These are phyloP conservation scores for Hypoxylon sp. DNA, from an alignment of 2,329 filamentous ascomycete species.

Conservation along the genomic window DNA sequence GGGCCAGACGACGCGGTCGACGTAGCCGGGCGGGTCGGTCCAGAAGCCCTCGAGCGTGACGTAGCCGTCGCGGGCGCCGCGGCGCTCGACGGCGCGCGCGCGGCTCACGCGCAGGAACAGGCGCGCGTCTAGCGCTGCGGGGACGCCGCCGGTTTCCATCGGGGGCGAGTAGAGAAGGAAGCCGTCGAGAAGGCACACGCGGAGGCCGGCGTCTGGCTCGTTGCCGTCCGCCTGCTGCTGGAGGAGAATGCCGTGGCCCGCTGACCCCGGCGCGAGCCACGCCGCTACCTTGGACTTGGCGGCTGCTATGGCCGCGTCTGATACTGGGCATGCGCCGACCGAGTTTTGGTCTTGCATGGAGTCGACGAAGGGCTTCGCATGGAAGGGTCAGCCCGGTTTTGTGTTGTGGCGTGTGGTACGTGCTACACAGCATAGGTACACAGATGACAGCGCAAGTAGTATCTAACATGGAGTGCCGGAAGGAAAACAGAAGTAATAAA, in stretches of 20 bases:
- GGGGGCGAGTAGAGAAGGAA: constrained; percentile 79
- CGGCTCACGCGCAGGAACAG: constrained; percentile 79
- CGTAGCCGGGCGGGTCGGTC: constrained; percentile 92
- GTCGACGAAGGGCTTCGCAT: constrained; percentile 56
- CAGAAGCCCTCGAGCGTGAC: constrained; percentile 91
- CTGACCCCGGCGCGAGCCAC: constrained; percentile 55
- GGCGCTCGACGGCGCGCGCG: constrained; percentile 66
- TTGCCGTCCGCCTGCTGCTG: constrained; percentile 34
- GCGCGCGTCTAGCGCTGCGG: constrained; percentile 70
- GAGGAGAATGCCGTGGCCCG: constrained; percentile 49
- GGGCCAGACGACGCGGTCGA: constrained; percentile 94
- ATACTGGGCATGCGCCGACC: constrained; percentile 62
- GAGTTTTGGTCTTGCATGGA: constrained; percentile 72
- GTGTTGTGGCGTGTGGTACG: not conserved
- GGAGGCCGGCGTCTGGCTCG: constrained; percentile 45
- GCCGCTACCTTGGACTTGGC: constrained; percentile 57
- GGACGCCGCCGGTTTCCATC: constrained; percentile 54
- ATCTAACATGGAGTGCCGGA: no score
- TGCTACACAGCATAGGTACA: not conserved
- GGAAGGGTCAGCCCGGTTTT: constrained; percentile 7
- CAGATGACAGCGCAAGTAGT: not conserved
- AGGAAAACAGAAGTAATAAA: not conserved
- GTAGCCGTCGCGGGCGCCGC: constrained; percentile 76
- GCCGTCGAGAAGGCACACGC: constrained; percentile 82
- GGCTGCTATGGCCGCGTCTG: constrained; percentile 54